These are phyloP conservation scores for Penicillium riverlandense DNA, from an alignment of 495 filamentous ascomycete genomes.

Conservation along the genomic window DNA sequence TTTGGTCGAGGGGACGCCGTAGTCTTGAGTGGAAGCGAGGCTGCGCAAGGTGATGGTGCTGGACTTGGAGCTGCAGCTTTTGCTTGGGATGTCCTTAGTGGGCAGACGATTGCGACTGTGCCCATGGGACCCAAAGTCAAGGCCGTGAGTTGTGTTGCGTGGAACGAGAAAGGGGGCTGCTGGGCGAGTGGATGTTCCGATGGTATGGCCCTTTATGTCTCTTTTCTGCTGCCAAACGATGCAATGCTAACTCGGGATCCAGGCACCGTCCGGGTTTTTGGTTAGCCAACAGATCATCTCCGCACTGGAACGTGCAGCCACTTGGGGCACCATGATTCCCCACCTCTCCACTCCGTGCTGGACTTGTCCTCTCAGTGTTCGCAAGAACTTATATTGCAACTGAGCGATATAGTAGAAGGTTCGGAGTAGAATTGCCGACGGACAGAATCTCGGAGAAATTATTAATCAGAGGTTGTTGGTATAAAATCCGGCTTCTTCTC, in stretches of 20 bases:
- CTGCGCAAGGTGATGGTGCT: constrained; percentile 24
- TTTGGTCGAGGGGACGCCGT: constrained; percentile 68
- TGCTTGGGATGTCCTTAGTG: constrained; percentile 85
- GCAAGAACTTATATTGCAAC: too few relatives aligned
- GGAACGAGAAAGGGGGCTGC: constrained; percentile 61
- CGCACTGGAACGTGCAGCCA: too few relatives aligned
- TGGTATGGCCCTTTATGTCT: constrained; percentile 30
- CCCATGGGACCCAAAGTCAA: constrained; percentile 50
- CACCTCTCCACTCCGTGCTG: too few relatives aligned
- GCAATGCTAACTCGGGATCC: background rate
- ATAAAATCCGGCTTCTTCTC: too few relatives aligned
- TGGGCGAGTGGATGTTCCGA: constrained; percentile 59
- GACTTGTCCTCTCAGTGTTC: too few relatives aligned
- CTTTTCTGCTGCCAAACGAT: background rate
- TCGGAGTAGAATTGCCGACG: too few relatives aligned
- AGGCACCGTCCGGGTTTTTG: constrained; percentile 22
- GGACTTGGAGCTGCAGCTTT: constrained; percentile 57
- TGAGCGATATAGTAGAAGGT: too few relatives aligned
- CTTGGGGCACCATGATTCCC: too few relatives aligned
- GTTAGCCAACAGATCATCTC: background rate
- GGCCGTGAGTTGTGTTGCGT: constrained; percentile 59
- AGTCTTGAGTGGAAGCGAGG: constrained; percentile 79
- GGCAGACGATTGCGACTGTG: constrained; percentile 55
- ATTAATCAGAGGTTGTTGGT: too few relatives aligned
- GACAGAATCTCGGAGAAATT: too few relatives aligned